A percentile compares a stretch with the other conserved stretches of the same genome.
Evolutionary conservation across 1,284 basidiomycete species (phyloP).

Genomic region (Ustilago sp.): DNA sequence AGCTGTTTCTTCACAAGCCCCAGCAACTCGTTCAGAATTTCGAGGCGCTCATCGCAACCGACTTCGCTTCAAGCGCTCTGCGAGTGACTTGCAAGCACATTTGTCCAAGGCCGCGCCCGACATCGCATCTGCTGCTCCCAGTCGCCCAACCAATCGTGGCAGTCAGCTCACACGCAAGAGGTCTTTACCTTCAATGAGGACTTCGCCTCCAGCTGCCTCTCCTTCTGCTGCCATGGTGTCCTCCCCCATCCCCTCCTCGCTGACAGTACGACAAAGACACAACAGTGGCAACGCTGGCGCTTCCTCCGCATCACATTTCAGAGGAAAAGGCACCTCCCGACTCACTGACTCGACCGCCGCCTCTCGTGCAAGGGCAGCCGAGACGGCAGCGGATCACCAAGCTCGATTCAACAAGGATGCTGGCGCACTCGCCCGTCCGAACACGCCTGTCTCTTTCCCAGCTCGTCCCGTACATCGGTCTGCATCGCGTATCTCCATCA

Average conservation of each 20-base stretch:
- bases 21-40: conserved; percentile 20
- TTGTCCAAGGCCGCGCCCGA: background rate
- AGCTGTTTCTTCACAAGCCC: background rate
- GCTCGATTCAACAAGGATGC: conserved; percentile 31
- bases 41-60: conserved; percentile 21
- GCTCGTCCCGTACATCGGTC: conserved; percentile 17
- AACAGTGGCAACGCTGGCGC: conserved; percentile 30
- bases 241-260: background rate
- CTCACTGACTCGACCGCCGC: conserved; percentile 55
- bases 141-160: conserved; percentile 19
- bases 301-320: conserved; percentile 18
- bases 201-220: conserved; percentile 23
- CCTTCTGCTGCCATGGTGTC: conserved; percentile 5
- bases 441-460: conserved; percentile 37
- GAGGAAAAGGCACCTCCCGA: conserved; percentile 21
- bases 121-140: conserved; percentile 6
- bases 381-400: conserved; percentile 45
- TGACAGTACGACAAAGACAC: conserved; percentile 28
- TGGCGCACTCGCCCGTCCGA: conserved; percentile 39
- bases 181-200: conserved; percentile 33
- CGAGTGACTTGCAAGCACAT: conserved; percentile 41
- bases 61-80: conserved; percentile 45
- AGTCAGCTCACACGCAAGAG: conserved; percentile 38
- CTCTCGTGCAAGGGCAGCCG: conserved; percentile 53
- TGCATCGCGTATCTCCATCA: conserved; percentile 35